phyloP scores from a whole-genome alignment of 768 basidiomycete genomes.

The Mycena maculata region DNA sequence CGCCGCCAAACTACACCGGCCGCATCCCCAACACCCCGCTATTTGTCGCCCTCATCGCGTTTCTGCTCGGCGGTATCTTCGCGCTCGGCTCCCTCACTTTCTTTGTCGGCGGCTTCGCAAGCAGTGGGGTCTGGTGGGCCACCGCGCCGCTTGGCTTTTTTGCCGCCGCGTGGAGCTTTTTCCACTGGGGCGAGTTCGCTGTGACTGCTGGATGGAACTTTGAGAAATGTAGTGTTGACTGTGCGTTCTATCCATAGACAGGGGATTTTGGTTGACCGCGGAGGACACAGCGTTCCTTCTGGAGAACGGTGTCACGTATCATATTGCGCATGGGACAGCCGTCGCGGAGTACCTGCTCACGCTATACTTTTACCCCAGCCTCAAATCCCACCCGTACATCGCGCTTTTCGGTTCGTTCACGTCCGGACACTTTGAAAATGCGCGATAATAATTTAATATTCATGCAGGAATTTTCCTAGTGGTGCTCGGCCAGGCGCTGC shows the following conservation, averaged over 20 bases:
- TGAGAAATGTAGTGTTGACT: slow-evolving; percentile 92
- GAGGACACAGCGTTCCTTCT: slow-evolving; percentile 84
- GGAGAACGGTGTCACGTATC: slow-evolving; percentile 89
- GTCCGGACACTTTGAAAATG: too few relatives aligned
- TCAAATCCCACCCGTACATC: slow-evolving; percentile 70
- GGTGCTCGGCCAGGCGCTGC: slow-evolving; percentile 77
- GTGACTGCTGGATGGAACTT: slow-evolving; percentile 97
- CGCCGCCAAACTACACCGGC: slow-evolving; percentile 49
- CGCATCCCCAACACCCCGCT: slow-evolving; percentile 92
- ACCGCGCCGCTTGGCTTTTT: slow-evolving; percentile 88
- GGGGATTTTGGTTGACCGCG: slow-evolving; percentile 9
- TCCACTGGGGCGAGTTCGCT: slow-evolving; percentile 95
- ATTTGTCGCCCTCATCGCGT: slow-evolving; percentile 80
- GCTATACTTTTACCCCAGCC: slow-evolving; percentile 72
- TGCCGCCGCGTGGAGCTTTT: slow-evolving; percentile 82
- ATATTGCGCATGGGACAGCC: slow-evolving; percentile 83
- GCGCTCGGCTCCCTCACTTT: slow-evolving; percentile 66
- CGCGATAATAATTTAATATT: slow-evolving; percentile 3
- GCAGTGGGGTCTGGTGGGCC: slow-evolving; percentile 65
- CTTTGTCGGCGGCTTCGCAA: slow-evolving; percentile 56
- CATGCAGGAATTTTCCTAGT: slow-evolving; percentile 72
- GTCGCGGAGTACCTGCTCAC: slow-evolving; percentile 83
- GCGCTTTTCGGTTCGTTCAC: slow-evolving; percentile 64
- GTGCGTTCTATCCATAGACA: slow-evolving; percentile 61
- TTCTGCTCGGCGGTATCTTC: slow-evolving; percentile 84